A percentile compares a stretch with the other conserved stretches of the same genome.
Evolutionary conservation across 441 rosid species (phyloP).

Genomic region (Gossypium trilobum): DNA sequence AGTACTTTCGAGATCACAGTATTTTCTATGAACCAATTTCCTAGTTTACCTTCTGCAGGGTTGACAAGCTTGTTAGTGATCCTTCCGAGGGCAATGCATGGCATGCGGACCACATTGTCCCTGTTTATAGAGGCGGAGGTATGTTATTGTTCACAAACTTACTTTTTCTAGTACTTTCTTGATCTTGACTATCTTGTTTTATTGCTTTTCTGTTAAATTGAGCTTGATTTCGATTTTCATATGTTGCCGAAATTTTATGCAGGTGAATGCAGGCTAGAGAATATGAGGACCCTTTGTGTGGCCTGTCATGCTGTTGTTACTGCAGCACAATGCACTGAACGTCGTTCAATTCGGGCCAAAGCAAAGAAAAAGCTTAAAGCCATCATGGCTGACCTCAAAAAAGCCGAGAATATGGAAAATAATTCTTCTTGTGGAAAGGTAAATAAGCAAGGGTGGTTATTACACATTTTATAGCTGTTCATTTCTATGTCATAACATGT

Average conservation of each 20-base stretch:
- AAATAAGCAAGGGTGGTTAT: conserved; percentile 2
- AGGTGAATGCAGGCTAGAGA: conserved; percentile 93
- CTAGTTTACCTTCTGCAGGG: conserved; percentile 36
- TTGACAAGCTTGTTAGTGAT: conserved; percentile 64
- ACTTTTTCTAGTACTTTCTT: neutral
- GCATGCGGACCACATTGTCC: conserved; percentile 91
- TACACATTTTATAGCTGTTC: neutral
- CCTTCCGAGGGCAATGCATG: conserved; percentile 86
- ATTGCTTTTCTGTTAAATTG: conserved; percentile 1
- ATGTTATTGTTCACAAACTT: neutral
- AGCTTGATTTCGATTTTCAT: conserved; percentile 9
- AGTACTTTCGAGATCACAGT: neutral
- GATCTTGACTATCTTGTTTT: neutral
- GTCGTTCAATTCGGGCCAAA: conserved; percentile 38
- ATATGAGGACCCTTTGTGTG: conserved; percentile 92
- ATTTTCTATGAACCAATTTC: conserved; percentile 6
- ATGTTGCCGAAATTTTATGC: conserved; percentile 4
- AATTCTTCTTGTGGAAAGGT: conserved; percentile 35
- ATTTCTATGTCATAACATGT: neutral
- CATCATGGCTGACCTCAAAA: conserved; percentile 36
- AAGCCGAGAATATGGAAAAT: conserved; percentile 17
- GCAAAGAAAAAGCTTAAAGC: conserved; percentile 61
- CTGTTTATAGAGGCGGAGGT: conserved; percentile 96
- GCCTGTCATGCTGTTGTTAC: conserved; percentile 86
- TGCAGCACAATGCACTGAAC: conserved; percentile 65